Conservation (phyloP, 805 yeast species). For the Myxozyma geophila region DNA sequence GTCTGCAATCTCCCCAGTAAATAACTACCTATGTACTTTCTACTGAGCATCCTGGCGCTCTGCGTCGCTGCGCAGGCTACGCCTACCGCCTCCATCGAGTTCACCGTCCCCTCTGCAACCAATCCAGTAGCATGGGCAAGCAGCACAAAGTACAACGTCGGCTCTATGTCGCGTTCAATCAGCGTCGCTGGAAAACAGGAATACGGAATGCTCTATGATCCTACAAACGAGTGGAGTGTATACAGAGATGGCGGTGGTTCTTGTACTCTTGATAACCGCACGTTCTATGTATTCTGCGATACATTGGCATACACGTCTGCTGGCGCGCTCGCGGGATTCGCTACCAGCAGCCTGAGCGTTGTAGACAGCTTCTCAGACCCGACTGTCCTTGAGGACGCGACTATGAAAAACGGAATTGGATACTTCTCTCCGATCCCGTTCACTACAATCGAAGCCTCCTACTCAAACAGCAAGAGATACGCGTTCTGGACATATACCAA, state of each 20-base stretch:
- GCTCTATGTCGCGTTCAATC: constrained; percentile 8
- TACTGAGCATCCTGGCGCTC: constrained; percentile 1
- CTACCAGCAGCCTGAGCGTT: constrained; percentile 9
- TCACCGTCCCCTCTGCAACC: constrained; percentile 9
- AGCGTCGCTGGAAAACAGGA: constrained; percentile 2
- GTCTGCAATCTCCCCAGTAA: too few relatives aligned
- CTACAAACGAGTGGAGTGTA: constrained; percentile 12
- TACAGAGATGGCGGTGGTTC: constrained; percentile 36
- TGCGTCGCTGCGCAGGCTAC: background rate
- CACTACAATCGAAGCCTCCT: constrained; percentile 19
- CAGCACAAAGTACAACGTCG: constrained; percentile 7
- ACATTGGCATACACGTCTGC: constrained; percentile 15
- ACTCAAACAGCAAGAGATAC: constrained; percentile 6
- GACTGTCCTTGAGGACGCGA: constrained; percentile 4
- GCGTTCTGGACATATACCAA: constrained; percentile 34
- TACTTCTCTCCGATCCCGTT: constrained; percentile 26
- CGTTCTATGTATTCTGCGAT: constrained; percentile 28
- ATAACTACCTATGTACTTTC: background rate
- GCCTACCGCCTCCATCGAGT: constrained; percentile 15
- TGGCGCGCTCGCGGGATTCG: constrained; percentile 18
- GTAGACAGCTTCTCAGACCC: constrained; percentile 11
- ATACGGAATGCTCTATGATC: constrained; percentile 23
- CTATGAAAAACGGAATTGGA: constrained; percentile 8
- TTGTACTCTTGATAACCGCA: constrained; percentile 28
- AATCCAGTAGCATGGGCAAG: constrained; percentile 5